Percentiles rank a stretch among this genome's conserved stretches.
These are phyloP conservation scores for Starmerella apicola DNA, from an alignment of 805 yeast species.

Conservation along the genomic window DNA sequence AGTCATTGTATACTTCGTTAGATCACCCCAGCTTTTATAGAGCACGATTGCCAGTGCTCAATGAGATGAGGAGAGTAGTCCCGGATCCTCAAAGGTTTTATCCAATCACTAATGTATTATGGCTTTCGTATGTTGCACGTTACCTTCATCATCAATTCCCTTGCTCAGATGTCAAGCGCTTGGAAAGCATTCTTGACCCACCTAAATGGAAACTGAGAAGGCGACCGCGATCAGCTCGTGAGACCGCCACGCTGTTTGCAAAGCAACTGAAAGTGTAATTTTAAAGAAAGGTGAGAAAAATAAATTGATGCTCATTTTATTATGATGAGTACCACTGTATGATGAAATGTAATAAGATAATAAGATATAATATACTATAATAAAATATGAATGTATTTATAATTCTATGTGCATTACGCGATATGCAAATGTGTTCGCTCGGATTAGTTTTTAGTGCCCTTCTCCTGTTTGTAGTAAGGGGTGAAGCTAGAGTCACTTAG, in stretches of 20 bases:
- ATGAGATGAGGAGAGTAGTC: constrained; percentile 33
- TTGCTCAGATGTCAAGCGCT: constrained; percentile 6
- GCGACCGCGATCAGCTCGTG: constrained; percentile 12
- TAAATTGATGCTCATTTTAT: too few relatives aligned
- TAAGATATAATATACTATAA: too few relatives aligned
- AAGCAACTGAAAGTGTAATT: too few relatives aligned
- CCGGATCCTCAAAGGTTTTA: constrained; percentile 35
- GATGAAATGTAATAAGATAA: too few relatives aligned
- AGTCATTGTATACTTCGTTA: constrained; percentile 38
- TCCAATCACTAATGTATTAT: constrained; percentile 43
- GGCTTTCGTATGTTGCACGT: constrained; percentile 53
- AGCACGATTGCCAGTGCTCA: constrained; percentile 50
- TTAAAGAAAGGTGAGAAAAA: too few relatives aligned
- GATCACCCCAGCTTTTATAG: constrained; percentile 52
- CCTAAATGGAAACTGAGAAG: constrained; percentile 14
- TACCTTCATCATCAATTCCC: constrained; percentile 27
- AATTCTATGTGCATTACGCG: too few relatives aligned
- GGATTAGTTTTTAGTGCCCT: too few relatives aligned
- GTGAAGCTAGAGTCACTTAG: constrained; percentile 26
- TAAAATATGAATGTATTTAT: too few relatives aligned
- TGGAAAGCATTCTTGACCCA: constrained; percentile 4
- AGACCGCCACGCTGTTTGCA: constrained; percentile 2
- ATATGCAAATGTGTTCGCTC: too few relatives aligned
- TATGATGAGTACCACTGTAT: too few relatives aligned
- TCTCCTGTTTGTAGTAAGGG: constrained; percentile 6